Conservation (phyloP, 2,329 filamentous ascomycete genomes). For the Metarhizium humberi region DNA sequence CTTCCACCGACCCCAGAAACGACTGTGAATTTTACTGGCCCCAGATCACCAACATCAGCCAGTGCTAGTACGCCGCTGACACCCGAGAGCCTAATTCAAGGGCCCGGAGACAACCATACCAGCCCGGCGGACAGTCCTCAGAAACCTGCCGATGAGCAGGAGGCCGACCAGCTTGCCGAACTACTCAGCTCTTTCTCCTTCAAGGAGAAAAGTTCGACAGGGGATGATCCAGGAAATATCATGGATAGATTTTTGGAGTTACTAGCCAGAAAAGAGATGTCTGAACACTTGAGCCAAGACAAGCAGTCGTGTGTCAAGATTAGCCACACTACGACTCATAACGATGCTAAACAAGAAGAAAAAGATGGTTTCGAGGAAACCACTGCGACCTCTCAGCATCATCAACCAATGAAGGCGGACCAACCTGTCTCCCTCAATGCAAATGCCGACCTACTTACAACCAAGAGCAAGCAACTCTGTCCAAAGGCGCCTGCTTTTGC, state of each 20-base stretch:
- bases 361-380: background rate
- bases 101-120: background rate
- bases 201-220: background rate
- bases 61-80: background rate
- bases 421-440: background rate
- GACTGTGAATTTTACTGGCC: background rate
- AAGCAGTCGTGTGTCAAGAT: conserved; percentile 1
- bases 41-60: background rate
- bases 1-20: background rate
- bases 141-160: background rate
- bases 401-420: background rate
- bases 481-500: background rate
- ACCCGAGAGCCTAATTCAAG: background rate
- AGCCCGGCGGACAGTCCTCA: background rate
- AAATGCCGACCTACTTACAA: background rate
- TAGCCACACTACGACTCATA: background rate
- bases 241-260: conserved; percentile 3
- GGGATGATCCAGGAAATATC: background rate
- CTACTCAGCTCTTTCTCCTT: conserved; percentile 5
- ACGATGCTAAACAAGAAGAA: background rate
- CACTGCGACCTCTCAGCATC: background rate
- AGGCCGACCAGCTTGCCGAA: background rate
- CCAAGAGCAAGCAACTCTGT: background rate
- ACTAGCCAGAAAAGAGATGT: conserved; percentile 1
- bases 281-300: background rate